Evolutionary conservation across 768 basidiomycete genomes (phyloP).

Genomic region (Agrocybe chaxingu): DNA sequence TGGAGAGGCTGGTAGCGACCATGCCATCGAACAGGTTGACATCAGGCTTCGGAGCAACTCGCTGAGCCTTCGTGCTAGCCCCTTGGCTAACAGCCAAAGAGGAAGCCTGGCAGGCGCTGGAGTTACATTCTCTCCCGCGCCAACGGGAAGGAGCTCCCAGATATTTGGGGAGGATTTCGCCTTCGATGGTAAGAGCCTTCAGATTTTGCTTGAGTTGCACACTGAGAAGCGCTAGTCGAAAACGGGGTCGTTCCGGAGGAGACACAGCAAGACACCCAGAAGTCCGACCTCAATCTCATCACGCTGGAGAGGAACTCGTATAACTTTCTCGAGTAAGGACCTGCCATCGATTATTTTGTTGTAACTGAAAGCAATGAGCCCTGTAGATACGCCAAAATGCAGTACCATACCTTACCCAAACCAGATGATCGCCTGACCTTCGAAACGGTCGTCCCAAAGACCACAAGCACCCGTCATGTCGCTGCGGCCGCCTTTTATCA

Average conservation of each 20-base stretch:
- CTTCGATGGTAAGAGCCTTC: slow-evolving; percentile 53
- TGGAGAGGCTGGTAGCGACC: slow-evolving; percentile 34
- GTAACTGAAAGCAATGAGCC: slow-evolving; percentile 6
- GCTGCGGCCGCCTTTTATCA: slow-evolving; percentile 85
- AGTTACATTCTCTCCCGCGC: slow-evolving; percentile 51
- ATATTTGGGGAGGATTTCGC: slow-evolving; percentile 57
- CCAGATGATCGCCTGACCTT: slow-evolving; percentile 50
- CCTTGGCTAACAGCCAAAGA: slow-evolving; percentile 45
- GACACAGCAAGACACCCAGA: slow-evolving; percentile 42
- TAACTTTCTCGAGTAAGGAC: slow-evolving; percentile 74
- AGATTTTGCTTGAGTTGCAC: too few species aligned
- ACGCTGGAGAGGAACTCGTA: slow-evolving; percentile 73
- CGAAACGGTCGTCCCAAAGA: slow-evolving; percentile 61
- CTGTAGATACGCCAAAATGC: slow-evolving; percentile 75
- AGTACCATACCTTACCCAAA: slow-evolving; percentile 54
- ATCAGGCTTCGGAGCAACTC: slow-evolving; percentile 52
- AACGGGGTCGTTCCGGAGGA: slow-evolving; percentile 13
- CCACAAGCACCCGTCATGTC: slow-evolving; percentile 69
- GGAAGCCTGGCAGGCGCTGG: slow-evolving; percentile 37
- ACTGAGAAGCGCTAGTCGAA: slow-evolving; percentile 7
- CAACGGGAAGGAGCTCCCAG: slow-evolving; percentile 37
- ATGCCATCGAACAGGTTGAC: slow-evolving; percentile 52
- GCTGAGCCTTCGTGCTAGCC: slow-evolving; percentile 54
- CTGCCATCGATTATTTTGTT: slow-evolving; percentile 4
- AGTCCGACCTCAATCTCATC: slow-evolving; percentile 50